Percentiles rank a stretch among this genome's conserved stretches.
Evolutionary conservation across 2,329 filamentous ascomycete genomes (phyloP).

Genomic region (Raffaelea albimanens): DNA sequence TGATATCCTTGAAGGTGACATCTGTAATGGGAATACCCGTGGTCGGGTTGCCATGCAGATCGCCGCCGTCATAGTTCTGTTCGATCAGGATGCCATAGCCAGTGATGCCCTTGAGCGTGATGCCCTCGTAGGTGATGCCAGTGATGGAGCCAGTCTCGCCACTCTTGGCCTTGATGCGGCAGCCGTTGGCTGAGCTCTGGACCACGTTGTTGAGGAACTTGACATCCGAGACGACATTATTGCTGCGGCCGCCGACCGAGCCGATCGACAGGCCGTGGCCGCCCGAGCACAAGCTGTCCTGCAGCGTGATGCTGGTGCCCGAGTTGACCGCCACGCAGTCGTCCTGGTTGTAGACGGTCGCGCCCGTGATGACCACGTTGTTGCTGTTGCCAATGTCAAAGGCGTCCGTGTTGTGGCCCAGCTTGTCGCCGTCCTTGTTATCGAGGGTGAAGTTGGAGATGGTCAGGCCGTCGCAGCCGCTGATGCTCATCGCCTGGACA

Average conservation of each 20-base stretch:
- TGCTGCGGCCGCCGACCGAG: slow-evolving; percentile 28
- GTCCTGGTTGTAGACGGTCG: slow-evolving; percentile 50
- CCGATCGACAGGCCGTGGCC: slow-evolving; percentile 48
- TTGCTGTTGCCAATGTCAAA: slow-evolving; percentile 45
- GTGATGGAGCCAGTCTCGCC: slow-evolving; percentile 41
- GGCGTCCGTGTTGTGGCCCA: slow-evolving; percentile 50
- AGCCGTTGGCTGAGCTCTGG: slow-evolving; percentile 14
- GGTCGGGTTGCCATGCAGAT: slow-evolving; percentile 22
- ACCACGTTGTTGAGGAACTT: slow-evolving; percentile 24
- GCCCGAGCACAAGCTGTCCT: slow-evolving; percentile 34
- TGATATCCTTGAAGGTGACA: slow-evolving; percentile 34
- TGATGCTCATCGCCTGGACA: slow-evolving; percentile 31
- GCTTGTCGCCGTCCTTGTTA: slow-evolving; percentile 34
- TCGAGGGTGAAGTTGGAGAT: slow-evolving; percentile 27
- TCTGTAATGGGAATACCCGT: slow-evolving; percentile 31
- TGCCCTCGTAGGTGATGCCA: slow-evolving; percentile 42
- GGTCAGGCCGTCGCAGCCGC: slow-evolving; percentile 22
- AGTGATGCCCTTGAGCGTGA: slow-evolving; percentile 37
- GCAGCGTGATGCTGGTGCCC: slow-evolving; percentile 25
- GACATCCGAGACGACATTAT: slow-evolving; percentile 47
- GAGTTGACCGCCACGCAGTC: slow-evolving; percentile 47
- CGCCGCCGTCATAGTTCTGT: slow-evolving; percentile 46
- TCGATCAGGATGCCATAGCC: slow-evolving; percentile 48
- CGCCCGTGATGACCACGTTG: slow-evolving; percentile 40
- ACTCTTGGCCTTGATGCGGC: slow-evolving; percentile 48